Conservation (phyloP, 305 asterid species). For the Solanum hybrid region DNA sequence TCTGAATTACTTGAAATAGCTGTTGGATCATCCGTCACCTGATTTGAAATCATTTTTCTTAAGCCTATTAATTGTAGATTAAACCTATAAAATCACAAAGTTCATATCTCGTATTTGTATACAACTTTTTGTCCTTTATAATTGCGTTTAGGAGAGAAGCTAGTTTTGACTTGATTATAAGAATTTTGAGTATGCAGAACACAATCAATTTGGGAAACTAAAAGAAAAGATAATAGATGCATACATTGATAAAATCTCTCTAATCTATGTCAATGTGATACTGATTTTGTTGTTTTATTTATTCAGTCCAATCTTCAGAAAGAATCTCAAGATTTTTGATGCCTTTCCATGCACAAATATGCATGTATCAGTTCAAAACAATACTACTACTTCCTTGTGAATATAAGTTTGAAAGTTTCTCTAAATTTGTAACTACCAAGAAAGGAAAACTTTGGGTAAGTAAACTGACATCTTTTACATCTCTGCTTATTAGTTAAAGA, state of each 20-base stretch:
- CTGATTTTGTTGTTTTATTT: background rate
- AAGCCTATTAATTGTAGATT: background rate
- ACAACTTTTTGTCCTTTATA: background rate
- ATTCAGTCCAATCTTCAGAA: background rate
- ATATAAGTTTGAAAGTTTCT: background rate
- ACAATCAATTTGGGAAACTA: background rate
- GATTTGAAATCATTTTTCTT: background rate
- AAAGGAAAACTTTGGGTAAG: background rate
- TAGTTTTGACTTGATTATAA: background rate
- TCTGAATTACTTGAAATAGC: background rate
- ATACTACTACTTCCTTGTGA: background rate
- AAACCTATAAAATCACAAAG: background rate
- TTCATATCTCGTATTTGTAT: background rate
- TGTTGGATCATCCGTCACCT: background rate
- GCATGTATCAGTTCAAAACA: background rate
- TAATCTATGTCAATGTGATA: background rate
- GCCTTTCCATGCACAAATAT: background rate
- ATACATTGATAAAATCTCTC: background rate
- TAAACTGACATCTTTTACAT: background rate
- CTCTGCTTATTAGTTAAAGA: background rate
- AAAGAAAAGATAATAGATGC: background rate
- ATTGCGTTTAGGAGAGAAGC: background rate
- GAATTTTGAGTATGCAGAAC: background rate
- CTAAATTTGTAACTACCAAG: background rate
- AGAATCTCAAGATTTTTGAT: background rate